phyloP scores from a whole-genome alignment of 108 stramenopile genomes.

The Bacterosira constricta region DNA sequence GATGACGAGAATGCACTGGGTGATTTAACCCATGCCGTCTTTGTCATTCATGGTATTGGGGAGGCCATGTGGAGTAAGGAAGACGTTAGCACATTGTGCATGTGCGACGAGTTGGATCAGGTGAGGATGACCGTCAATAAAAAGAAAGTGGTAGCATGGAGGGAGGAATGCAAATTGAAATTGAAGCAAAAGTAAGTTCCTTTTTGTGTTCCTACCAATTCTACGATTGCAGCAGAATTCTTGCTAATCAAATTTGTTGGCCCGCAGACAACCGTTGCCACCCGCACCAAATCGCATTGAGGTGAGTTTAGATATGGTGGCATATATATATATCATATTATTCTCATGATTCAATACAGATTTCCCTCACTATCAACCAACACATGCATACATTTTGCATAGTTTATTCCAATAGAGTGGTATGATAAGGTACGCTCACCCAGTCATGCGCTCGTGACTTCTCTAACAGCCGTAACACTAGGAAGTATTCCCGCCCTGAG shows the following conservation, averaged over 20 bases:
- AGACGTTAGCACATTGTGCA: constrained; percentile 50
- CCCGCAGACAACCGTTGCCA: constrained; percentile 39
- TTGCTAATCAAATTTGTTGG: background rate
- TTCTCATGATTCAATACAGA: background rate
- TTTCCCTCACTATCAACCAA: no score
- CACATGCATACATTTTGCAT: background rate
- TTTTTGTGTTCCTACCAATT: background rate
- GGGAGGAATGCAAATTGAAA: constrained; percentile 62
- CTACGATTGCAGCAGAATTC: background rate
- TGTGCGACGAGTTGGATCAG: constrained; percentile 56
- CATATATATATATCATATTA: background rate
- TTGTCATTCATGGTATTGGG: constrained; percentile 93
- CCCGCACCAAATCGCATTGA: constrained; percentile 76
- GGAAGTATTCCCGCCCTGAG: constrained; percentile 77
- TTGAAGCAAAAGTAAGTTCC: constrained; percentile 48
- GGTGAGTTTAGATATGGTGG: background rate
- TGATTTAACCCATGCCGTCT: constrained; percentile 74
- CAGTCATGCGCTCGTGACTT: constrained; percentile 62
- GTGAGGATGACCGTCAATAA: constrained; percentile 57
- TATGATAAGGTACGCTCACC: constrained; percentile 74
- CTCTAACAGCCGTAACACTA: constrained; percentile 74
- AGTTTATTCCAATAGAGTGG: constrained; percentile 87
- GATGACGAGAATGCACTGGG: constrained; percentile 77
- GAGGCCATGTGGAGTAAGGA: constrained; percentile 74
- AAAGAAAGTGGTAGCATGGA: constrained; percentile 68